These are phyloP conservation scores for Tephrocybe sp. DNA, from an alignment of 768 basidiomycete genomes.

Conservation along the genomic window DNA sequence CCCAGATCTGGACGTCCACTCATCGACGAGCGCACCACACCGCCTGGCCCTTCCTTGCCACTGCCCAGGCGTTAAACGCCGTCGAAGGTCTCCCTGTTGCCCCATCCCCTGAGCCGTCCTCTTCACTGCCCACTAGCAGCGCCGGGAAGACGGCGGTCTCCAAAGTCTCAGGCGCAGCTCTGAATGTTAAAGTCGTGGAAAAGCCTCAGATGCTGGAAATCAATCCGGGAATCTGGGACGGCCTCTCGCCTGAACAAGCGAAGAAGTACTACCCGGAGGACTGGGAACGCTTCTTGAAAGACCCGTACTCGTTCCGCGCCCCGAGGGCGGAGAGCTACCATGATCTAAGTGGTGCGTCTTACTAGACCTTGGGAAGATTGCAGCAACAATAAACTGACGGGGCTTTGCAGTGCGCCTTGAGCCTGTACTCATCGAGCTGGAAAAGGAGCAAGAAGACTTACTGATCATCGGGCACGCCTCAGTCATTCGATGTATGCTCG, in stretches of 20 bases:
- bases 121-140: slow-evolving; percentile 8
- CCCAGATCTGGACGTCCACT: slow-evolving; percentile 96
- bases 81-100: slow-evolving; percentile 10
- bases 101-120: slow-evolving; percentile 10
- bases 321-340: slow-evolving; percentile 98
- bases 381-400: neutral
- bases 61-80: slow-evolving; percentile 23
- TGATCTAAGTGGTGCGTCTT: slow-evolving; percentile 73
- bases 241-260: slow-evolving; percentile 87
- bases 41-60: slow-evolving; percentile 86
- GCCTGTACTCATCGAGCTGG: slow-evolving; percentile 88
- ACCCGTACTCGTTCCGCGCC: slow-evolving; percentile 91
- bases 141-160: slow-evolving; percentile 8
- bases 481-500: slow-evolving; percentile 93
- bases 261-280: slow-evolving; percentile 90
- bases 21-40: slow-evolving; percentile 92
- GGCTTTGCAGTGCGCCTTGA: slow-evolving; percentile 78
- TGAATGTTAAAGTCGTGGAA: slow-evolving; percentile 83
- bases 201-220: slow-evolving; percentile 98
- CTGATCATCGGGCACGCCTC: slow-evolving; percentile 97
- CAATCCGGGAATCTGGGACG: slow-evolving; percentile 98
- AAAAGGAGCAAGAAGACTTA: slow-evolving; percentile 91
- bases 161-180: slow-evolving; percentile 19
- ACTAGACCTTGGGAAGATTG: neutral
- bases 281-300: slow-evolving; percentile 89